Base-by-base conservation (phyloP, 306 rosid species). In the Rosa multiflora region DNA sequence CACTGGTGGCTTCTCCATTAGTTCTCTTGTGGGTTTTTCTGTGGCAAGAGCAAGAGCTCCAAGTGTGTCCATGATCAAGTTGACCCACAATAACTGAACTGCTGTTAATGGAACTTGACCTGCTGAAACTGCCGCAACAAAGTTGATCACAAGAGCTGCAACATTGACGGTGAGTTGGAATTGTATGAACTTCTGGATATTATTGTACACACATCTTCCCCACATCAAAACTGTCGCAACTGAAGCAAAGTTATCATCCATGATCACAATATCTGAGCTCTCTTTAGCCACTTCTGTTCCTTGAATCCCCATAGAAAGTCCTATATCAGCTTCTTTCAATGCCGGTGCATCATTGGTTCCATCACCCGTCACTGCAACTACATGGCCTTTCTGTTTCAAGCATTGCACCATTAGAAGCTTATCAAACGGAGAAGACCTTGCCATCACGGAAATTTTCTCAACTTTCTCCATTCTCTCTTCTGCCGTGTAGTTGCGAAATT, bases 111-210 rank as follows among this genome's bases (percentile, higher is more conserved):
- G 89, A 5, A 83, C 83, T 32, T 83, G 68, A 1, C 81, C 82
- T 0, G 75, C 80, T 11, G 82, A 83, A 21, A 86, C 67, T 37
- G 86, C 81, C 15, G 87, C 83, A 4, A 86, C 84, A 51, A 80
- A 80, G 85, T 80, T 86, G 78, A 80, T 74, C 0, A 74, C 80
- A 6, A 86, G 76, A 15, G 87, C 85, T 2, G 83, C 78, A 10
- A 86, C 52, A 46, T 77, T 86, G 29, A 74, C 87, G 0, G 85
- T 83, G n/a, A 86, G 85, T n/a, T 83, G 89, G 80, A 83, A 86
- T 32, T 86, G 89, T n/a, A 86, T 81, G 79, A 83, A 80, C 69
- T 86, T 86, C 13, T 83, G 83, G 68, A 83, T 85, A 40, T 85
- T 85, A 46, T 59, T 76, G 63, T 82, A 79, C 5, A 85, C 85